A percentile compares a stretch with the other conserved stretches of the same genome.
Evolutionary conservation across 495 filamentous ascomycete genomes (phyloP).

Genomic region (Arthonia radiata): DNA sequence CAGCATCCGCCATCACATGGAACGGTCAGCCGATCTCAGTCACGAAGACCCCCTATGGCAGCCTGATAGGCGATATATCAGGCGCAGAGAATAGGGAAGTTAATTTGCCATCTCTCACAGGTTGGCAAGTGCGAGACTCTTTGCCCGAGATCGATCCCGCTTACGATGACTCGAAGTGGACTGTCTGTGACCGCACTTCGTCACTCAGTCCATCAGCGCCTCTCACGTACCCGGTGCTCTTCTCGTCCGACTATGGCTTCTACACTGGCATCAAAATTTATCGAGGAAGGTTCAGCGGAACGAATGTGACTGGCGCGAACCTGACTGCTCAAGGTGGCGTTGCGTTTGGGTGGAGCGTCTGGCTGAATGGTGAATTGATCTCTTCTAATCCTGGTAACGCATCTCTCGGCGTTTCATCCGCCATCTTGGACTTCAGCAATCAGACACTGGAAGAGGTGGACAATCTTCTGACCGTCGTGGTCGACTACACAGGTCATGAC

Average conservation of each 20-base stretch:
- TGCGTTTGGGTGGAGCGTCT: slow-evolving; percentile 10
- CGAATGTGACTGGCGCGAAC: slow-evolving; percentile 6
- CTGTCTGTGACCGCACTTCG: slow-evolving; percentile 7
- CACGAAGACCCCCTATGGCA: slow-evolving; percentile 8
- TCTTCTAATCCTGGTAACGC: slow-evolving; percentile 9
- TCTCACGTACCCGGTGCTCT: slow-evolving; percentile 10
- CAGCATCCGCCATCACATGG: slow-evolving; percentile 6
- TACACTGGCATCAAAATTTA: slow-evolving; percentile 11
- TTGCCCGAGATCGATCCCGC: slow-evolving; percentile 8
- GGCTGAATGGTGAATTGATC: slow-evolving; percentile 12
- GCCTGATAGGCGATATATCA: slow-evolving; percentile 6
- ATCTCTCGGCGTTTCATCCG: slow-evolving; percentile 4
- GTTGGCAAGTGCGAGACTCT: slow-evolving; percentile 11
- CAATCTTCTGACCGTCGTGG: slow-evolving; percentile 10
- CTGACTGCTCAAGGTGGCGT: slow-evolving; percentile 8
- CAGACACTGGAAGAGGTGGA: slow-evolving; percentile 4
- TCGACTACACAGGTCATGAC: slow-evolving; percentile 14
- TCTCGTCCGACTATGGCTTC: slow-evolving; percentile 13
- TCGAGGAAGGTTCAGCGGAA: slow-evolving; percentile 10
- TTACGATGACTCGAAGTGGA: slow-evolving; percentile 12
- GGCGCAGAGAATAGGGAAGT: background rate
- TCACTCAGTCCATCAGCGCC: slow-evolving; percentile 11
- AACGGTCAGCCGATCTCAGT: slow-evolving; percentile 7
- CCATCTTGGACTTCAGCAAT: slow-evolving; percentile 10
- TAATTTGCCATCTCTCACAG: slow-evolving; percentile 6